These are phyloP conservation scores for Cladosporium velox DNA, from an alignment of 2,329 filamentous ascomycete species.

Conservation along the genomic window DNA sequence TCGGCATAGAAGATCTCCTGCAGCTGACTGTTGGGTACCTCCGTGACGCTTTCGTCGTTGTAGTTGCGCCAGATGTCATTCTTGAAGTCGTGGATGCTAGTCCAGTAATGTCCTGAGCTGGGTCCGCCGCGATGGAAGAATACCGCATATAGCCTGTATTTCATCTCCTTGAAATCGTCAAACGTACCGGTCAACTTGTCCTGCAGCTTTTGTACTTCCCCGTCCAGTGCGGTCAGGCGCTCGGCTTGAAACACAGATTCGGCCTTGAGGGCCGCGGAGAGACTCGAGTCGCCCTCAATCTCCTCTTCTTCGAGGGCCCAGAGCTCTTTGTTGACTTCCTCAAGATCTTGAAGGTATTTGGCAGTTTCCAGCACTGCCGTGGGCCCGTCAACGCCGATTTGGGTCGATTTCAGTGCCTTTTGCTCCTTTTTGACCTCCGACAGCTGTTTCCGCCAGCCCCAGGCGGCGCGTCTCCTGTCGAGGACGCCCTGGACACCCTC, in stretches of 20 bases:
- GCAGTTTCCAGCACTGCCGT: constrained; percentile 36
- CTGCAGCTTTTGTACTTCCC: constrained; percentile 50
- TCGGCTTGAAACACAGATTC: constrained; percentile 48
- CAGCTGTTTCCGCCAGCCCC: constrained; percentile 71
- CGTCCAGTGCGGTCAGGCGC: constrained; percentile 46
- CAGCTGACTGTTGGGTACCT: constrained; percentile 53
- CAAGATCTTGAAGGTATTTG: constrained; percentile 48
- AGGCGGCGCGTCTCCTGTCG: constrained; percentile 66
- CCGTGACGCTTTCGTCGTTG: constrained; percentile 82
- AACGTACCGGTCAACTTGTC: constrained; percentile 61
- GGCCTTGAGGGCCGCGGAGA: constrained; percentile 47
- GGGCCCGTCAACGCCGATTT: constrained; percentile 32
- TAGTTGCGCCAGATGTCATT: constrained; percentile 84
- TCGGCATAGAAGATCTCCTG: constrained; percentile 69
- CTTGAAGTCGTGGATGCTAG: constrained; percentile 90
- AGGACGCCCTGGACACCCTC: constrained; percentile 64
- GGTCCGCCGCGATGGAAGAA: constrained; percentile 80
- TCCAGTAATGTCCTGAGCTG: constrained; percentile 84
- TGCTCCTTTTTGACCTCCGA: constrained; percentile 34
- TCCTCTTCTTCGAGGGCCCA: constrained; percentile 37
- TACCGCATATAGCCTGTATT: constrained; percentile 85
- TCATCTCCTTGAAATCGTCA: constrained; percentile 61
- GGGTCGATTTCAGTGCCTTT: constrained; percentile 29
- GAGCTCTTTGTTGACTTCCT: constrained; percentile 42
- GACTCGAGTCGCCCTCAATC: constrained; percentile 45